Conservation (phyloP, 106 monocot species). For the Allium sativum region DNA sequence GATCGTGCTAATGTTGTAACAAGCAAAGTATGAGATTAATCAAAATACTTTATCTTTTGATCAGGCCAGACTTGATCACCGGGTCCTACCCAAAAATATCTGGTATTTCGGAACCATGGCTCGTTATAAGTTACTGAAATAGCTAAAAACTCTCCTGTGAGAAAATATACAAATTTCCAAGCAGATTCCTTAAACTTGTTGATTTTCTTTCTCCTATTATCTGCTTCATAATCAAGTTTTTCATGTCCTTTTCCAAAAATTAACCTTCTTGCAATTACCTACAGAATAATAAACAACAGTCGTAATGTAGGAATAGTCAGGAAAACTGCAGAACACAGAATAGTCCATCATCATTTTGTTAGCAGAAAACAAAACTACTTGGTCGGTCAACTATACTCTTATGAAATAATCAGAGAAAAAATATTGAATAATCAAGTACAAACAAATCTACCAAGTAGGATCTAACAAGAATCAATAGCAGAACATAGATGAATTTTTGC, state of each 20-base stretch:
- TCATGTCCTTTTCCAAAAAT: constrained; percentile 45
- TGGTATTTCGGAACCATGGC: constrained; percentile 81
- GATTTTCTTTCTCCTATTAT: constrained; percentile 50
- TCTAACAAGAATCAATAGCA: too few relatives aligned
- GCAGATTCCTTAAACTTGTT: constrained; percentile 94
- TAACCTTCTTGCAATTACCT: constrained; percentile 42
- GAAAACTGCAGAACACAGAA: too few relatives aligned
- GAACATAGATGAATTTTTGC: too few relatives aligned
- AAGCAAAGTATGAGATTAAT: too few relatives aligned
- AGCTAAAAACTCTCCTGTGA: constrained; percentile 56
- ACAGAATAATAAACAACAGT: not conserved
- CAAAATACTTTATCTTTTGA: constrained; percentile 58
- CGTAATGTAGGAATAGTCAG: too few relatives aligned
- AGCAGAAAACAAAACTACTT: too few relatives aligned
- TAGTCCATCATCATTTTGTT: too few relatives aligned
- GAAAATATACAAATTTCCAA: constrained; percentile 84
- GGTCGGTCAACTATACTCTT: too few relatives aligned
- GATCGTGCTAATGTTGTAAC: too few relatives aligned
- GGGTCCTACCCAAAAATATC: constrained; percentile 82
- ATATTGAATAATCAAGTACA: too few relatives aligned
- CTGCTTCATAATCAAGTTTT: constrained; percentile 32
- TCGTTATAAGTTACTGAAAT: constrained; percentile 74
- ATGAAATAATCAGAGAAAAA: too few relatives aligned
- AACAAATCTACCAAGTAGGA: too few relatives aligned
- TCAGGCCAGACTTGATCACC: constrained; percentile 88